Percentiles rank a stretch among this genome's conserved stretches.
phyloP scores from a whole-genome alignment of 768 basidiomycete species.

The Psilocybe subaeruginosa region DNA sequence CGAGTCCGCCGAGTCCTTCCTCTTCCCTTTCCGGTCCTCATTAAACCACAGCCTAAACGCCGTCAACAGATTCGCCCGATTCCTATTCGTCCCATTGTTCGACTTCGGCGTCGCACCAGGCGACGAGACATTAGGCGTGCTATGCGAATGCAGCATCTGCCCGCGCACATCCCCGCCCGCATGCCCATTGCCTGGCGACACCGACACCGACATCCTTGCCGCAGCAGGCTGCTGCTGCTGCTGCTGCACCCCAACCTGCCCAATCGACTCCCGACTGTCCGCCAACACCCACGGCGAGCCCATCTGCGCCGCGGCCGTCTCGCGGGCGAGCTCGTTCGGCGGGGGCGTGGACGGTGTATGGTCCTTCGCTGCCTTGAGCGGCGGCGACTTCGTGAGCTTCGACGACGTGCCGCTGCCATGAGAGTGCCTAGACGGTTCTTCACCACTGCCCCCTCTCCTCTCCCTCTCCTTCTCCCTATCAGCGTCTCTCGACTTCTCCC shows the following conservation, averaged over 20 bases:
- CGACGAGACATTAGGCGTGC: conserved; percentile 42
- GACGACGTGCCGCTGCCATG: conserved; percentile 65
- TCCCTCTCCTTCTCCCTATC: conserved; percentile 22
- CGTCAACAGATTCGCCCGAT: conserved; percentile 80
- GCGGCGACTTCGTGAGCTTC: conserved; percentile 73
- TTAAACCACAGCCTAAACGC: conserved; percentile 93
- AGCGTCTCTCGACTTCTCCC: conserved; percentile 45
- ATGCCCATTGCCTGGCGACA: no score
- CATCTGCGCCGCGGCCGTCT: conserved; percentile 36
- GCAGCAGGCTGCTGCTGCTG: conserved; percentile 17
- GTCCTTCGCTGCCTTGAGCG: conserved; percentile 48
- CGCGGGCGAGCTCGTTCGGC: conserved; percentile 42
- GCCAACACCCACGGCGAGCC: conserved; percentile 81
- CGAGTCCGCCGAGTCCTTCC: conserved; percentile 51
- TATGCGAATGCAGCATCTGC: conserved; percentile 48
- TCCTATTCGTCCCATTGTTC: conserved; percentile 43
- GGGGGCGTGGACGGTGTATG: conserved; percentile 55
- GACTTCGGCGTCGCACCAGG: conserved; percentile 18
- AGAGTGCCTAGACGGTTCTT: conserved; percentile 61
- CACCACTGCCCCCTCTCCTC: conserved; percentile 43
- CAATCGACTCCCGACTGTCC: conserved; percentile 41
- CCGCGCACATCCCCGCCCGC: conserved; percentile 46
- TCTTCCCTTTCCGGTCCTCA: conserved; percentile 87
- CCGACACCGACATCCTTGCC: conserved; percentile 28
- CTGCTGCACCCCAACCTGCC: conserved; percentile 19